phyloP scores from a whole-genome alignment of 306 rosid species.

The Astragalus membranaceus region DNA sequence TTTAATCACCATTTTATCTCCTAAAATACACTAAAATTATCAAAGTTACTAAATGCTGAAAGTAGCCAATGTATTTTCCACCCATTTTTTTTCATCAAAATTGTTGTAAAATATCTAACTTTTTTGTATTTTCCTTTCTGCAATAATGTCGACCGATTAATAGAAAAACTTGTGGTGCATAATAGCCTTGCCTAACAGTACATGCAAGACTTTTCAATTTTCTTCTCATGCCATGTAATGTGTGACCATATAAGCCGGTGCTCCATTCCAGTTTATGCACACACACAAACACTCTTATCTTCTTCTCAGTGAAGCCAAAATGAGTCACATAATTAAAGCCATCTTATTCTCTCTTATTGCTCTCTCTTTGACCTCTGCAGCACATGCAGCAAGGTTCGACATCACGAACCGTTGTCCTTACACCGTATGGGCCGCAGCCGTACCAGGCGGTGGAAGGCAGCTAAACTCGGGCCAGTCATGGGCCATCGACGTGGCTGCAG shows the following conservation, averaged over 20 bases:
- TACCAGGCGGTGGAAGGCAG: conserved; percentile 32
- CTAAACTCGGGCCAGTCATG: conserved; percentile 19
- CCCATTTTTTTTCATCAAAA: too few species aligned
- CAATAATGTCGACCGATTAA: too few species aligned
- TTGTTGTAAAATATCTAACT: too few species aligned
- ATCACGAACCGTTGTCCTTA: conserved; percentile 35
- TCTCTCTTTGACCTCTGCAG: neutral
- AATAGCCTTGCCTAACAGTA: too few species aligned
- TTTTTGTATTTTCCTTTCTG: too few species aligned
- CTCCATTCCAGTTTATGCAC: neutral
- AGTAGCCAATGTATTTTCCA: too few species aligned
- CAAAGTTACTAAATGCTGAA: too few species aligned
- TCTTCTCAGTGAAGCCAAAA: neutral
- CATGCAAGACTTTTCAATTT: too few species aligned
- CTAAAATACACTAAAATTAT: too few species aligned
- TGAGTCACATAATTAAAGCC: neutral
- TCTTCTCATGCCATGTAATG: too few species aligned
- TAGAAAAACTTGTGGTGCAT: too few species aligned
- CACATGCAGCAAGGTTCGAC: conserved; percentile 21
- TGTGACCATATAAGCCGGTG: neutral
- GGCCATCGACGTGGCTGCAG: conserved; percentile 20
- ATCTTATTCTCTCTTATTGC: neutral
- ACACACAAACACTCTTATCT: neutral
- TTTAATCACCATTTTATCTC: too few species aligned
- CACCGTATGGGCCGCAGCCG: conserved; percentile 49